A percentile compares a stretch with the other conserved stretches of the same genome.
phyloP scores from a whole-genome alignment of 495 filamentous ascomycete genomes.

The Penicillium maclennaniae region DNA sequence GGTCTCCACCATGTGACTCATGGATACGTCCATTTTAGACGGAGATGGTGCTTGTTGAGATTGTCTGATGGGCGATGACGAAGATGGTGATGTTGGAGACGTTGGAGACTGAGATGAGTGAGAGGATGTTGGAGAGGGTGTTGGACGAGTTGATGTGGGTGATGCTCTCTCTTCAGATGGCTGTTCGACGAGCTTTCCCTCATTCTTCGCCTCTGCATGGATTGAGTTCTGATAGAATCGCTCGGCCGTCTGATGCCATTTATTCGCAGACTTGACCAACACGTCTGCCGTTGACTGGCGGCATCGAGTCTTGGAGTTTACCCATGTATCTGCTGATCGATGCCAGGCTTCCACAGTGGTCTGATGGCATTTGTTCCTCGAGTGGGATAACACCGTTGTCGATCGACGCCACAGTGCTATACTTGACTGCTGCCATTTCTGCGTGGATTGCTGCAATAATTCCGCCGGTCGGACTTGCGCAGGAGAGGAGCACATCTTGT shows the following conservation, averaged over 20 bases:
- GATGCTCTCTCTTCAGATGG: background rate
- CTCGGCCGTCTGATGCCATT: constrained; percentile 3
- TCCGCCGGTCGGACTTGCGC: background rate
- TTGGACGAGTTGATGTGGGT: background rate
- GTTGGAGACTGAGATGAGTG: background rate
- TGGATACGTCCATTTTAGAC: background rate
- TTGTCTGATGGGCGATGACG: too few species aligned
- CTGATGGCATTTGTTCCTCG: constrained; percentile 9
- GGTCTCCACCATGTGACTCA: background rate
- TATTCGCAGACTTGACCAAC: constrained; percentile 3
- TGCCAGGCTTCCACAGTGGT: constrained; percentile 7
- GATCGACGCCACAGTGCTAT: constrained; percentile 11
- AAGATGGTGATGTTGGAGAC: background rate
- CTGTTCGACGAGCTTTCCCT: background rate
- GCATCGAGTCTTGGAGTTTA: constrained; percentile 5
- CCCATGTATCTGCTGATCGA: constrained; percentile 6
- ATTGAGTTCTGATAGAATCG: background rate
- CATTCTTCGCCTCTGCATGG: background rate
- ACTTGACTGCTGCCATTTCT: constrained; percentile 13
- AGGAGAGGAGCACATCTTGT: background rate
- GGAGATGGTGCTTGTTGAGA: background rate
- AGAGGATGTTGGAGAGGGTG: background rate
- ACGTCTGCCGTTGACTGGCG: constrained; percentile 2
- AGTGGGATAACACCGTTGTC: constrained; percentile 5
- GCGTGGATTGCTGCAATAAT: constrained; percentile 1